These are phyloP conservation scores for Dactylorhiza incarnata DNA, from an alignment of 106 monocot genomes.

Conservation along the genomic window DNA sequence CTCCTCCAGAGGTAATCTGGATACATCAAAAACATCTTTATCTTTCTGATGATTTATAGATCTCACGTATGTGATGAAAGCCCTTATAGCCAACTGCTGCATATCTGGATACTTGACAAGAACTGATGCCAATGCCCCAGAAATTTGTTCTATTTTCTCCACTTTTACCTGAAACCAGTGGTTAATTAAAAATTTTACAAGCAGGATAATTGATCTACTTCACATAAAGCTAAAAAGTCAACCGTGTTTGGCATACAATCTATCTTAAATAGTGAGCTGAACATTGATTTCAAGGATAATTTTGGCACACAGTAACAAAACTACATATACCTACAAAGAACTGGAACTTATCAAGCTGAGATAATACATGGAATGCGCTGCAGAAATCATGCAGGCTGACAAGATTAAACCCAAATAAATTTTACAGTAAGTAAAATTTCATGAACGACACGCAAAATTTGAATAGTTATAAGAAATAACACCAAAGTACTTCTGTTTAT, in stretches of 20 bases:
- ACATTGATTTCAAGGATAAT: not conserved
- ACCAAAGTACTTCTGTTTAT: too few species aligned
- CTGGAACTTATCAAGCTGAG: too few species aligned
- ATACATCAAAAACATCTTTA: constrained; percentile 80
- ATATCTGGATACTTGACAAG: constrained; percentile 76
- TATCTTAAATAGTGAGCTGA: too few species aligned
- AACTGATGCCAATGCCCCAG: constrained; percentile 52
- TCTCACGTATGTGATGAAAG: constrained; percentile 74
- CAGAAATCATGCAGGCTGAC: not conserved
- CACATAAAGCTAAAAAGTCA: not conserved
- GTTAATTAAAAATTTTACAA: too few species aligned
- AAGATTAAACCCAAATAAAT: not conserved
- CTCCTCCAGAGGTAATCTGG: constrained; percentile 64
- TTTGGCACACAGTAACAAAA: not conserved
- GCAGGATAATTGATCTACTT: not conserved
- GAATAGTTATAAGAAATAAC: too few species aligned
- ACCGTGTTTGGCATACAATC: too few species aligned
- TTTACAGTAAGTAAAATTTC: too few species aligned
- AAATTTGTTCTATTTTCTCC: constrained; percentile 61
- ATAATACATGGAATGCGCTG: not conserved
- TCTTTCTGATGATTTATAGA: constrained; percentile 58
- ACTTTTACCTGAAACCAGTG: constrained; percentile 40
- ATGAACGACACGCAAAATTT: too few species aligned
- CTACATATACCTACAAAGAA: not conserved
- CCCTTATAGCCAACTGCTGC: constrained; percentile 62